Conservation (phyloP, 139 green algal species). For the Bryopsis sp. region DNA sequence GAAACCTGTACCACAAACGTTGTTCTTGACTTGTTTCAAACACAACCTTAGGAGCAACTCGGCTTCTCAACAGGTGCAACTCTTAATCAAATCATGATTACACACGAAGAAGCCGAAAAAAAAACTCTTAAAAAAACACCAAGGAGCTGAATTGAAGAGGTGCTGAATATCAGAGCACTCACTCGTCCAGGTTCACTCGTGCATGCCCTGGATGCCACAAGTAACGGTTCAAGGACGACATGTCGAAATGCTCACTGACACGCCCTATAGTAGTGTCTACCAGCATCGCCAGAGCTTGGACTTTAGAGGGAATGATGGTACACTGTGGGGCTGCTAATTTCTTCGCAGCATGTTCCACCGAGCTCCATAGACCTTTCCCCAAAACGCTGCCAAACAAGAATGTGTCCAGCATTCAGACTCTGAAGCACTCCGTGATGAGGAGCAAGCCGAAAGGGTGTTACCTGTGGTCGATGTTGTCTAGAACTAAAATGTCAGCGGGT, state of each 20-base stretch:
- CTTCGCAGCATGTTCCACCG: not conserved
- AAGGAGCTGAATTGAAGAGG: too few species aligned
- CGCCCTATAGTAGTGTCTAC: not conserved
- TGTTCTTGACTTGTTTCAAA: not conserved
- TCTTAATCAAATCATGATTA: too few species aligned
- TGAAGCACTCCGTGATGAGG: not conserved
- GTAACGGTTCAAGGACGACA: not conserved
- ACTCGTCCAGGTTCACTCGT: too few species aligned
- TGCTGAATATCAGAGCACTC: too few species aligned
- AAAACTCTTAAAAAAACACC: too few species aligned
- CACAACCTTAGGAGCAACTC: not conserved
- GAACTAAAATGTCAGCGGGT: constrained; percentile 44
- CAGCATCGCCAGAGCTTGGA: not conserved
- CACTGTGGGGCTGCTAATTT: not conserved
- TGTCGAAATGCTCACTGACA: not conserved
- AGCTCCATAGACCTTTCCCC: not conserved
- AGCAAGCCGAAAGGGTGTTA: not conserved
- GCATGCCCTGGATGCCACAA: not conserved
- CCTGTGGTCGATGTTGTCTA: constrained; percentile 51
- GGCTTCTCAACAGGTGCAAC: too few species aligned
- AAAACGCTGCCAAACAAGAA: constrained; percentile 3
- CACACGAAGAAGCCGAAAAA: too few species aligned
- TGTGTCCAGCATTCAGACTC: too few species aligned
- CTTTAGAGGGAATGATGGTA: not conserved
- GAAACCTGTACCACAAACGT: not conserved